Percentiles rank a stretch among this genome's conserved stretches.
These are phyloP conservation scores for Apophysomyces ossiformis DNA, from an alignment of 371 early-diverging fungal genomes.

Conservation along the genomic window DNA sequence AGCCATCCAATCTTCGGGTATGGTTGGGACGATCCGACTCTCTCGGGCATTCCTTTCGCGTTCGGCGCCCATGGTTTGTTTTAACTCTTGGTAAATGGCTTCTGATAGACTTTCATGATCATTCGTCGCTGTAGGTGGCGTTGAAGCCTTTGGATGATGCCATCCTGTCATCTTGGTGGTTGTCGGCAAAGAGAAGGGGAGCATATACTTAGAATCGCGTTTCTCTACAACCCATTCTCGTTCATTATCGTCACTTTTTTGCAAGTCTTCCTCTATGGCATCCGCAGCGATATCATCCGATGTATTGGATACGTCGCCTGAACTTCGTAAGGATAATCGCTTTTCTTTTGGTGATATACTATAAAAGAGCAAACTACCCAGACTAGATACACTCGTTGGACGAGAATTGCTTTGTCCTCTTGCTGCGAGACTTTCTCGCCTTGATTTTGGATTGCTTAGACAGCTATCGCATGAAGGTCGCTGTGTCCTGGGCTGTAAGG, in stretches of 20 bases:
- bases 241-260: constrained; percentile 27
- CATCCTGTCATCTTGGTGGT: constrained; percentile 26
- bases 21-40: constrained; percentile 40
- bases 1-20: constrained; percentile 58
- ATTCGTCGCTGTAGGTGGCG: not conserved
- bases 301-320: not conserved
- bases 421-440: not conserved
- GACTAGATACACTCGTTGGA: constrained; percentile 41
- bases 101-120: constrained; percentile 28
- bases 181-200: constrained; percentile 60
- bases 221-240: constrained; percentile 40
- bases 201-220: constrained; percentile 52
- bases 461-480: constrained; percentile 20
- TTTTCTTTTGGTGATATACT: constrained; percentile 9
- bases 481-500: constrained; percentile 23
- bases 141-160: constrained; percentile 16
- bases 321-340: constrained; percentile 2
- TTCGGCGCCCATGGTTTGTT: constrained; percentile 36
- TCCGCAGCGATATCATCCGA: not conserved
- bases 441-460: not conserved
- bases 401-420: constrained; percentile 14
- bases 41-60: constrained; percentile 32
- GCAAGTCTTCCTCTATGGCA: constrained; percentile 9
- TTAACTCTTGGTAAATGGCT: constrained; percentile 34
- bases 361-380: constrained; percentile 35